Base-by-base conservation (phyloP, 1,284 basidiomycete genomes). In the Uromyces viciae-fabae region DNA sequence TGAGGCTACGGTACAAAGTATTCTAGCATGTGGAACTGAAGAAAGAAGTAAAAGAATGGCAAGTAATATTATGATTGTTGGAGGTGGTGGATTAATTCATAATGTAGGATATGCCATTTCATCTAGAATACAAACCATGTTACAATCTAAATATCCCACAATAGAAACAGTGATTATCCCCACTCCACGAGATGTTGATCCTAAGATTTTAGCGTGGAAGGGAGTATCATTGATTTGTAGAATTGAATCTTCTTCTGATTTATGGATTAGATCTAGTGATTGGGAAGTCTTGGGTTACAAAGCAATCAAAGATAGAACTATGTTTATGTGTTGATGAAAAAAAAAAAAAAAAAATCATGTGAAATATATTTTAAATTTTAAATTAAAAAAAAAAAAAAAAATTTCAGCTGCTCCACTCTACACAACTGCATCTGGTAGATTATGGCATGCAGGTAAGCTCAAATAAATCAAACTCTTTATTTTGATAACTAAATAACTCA, bases 201-300 rank as follows among this genome's bases (percentile, higher is more conserved):
- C 94, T 5, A 90, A 91, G 49, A 91, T 94, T 71, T 89, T 98
- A 56, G 91, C 91, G 31, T 99, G 96, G 96, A 98, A 98, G 86
- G 96, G 96, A 5, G 94, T 93, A 25, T 91, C 92, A n/a, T 94
- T 97, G 28, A 90, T 98, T 81, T 94, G 92, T 40, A 93, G 94
- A 86, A 92, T 99, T 89, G 96, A 98, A 71, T 90, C 91, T 0
- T 90, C 93, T 77, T 89, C 90, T 69, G 96, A 99, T 84, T 87
- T 98, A 83, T 98, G 96, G 94, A 88, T 98, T 62, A 90, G 92
- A 17, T 87, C 88, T 76, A 88, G 91, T 62, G 96, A 99, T 86
- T 98, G 94, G 94, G 93, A 88, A 64, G 85, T 86, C 75, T 84
- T 88, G 14, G 88, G 88, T 0, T 87, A 86, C 82, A 85, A 87